phyloP scores from a whole-genome alignment of 306 rosid genomes.

The Purshia tridentata region DNA sequence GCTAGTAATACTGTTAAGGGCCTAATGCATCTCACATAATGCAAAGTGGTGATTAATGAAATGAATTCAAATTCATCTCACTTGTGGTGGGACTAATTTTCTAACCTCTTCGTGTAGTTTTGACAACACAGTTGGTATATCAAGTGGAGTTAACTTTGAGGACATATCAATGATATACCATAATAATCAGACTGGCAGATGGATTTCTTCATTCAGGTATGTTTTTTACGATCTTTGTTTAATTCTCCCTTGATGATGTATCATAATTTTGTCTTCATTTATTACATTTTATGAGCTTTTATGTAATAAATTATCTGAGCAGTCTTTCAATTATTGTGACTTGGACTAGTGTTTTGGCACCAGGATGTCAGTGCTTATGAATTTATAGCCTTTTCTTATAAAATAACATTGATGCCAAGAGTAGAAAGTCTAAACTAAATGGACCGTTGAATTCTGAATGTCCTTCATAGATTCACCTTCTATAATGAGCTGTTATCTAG shows the following conservation, averaged over 20 bases:
- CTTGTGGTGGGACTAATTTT: slow-evolving; percentile 13
- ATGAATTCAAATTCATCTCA: slow-evolving; percentile 2
- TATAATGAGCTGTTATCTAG: too few species aligned
- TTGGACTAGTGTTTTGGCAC: background rate
- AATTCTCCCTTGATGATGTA: background rate
- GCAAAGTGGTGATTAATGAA: background rate
- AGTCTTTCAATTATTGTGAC: background rate
- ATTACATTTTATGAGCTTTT: background rate
- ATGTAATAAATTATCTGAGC: background rate
- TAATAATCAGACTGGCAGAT: slow-evolving; percentile 61
- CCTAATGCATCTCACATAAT: background rate
- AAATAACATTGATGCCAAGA: too few species aligned
- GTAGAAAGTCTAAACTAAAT: too few species aligned
- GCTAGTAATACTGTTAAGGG: background rate
- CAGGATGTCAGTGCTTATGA: too few species aligned
- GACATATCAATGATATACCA: slow-evolving; percentile 45
- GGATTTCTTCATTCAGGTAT: slow-evolving; percentile 79
- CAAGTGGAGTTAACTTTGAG: slow-evolving; percentile 60
- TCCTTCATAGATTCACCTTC: too few species aligned
- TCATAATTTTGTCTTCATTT: background rate
- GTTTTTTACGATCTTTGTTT: slow-evolving; percentile 16
- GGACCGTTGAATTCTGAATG: too few species aligned
- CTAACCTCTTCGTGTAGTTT: slow-evolving; percentile 41
- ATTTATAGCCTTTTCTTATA: too few species aligned
- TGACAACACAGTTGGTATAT: slow-evolving; percentile 67